Base-by-base conservation (phyloP, 2,329 filamentous ascomycete genomes). In the Nakataea oryzae region DNA sequence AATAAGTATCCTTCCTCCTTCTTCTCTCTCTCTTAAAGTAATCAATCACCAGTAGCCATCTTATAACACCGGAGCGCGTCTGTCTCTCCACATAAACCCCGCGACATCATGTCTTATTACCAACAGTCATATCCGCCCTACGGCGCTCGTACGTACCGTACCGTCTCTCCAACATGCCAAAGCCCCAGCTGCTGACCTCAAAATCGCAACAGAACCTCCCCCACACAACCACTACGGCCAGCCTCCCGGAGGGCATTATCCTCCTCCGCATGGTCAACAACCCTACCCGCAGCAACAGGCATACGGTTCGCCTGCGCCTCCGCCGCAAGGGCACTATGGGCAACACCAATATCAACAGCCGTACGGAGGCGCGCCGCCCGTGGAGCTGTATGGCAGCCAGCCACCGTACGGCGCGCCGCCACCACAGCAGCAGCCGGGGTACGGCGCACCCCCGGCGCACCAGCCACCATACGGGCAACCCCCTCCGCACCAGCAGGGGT, bases 361-460 rank as follows among this genome's bases (percentile, higher is more conserved):
- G 54, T 74, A 75, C 50, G 41, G 41, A 24, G 41, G 41, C 6
- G 41, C 21, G 41, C 41, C 41, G 2, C 41, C 41, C 5, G 41
- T 50, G 24, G 41, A 50, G 73, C 74, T 57, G 72, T 69, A 60
- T 61, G 60, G 32, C 66, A 65, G 47, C 65, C 62, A 34, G 67
- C 69, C 66, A 21, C 71, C 73, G 30, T 79, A 79, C 61, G 76
- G 76, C 32, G 74, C 74, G 27, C 77, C 78, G 27, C 73, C 78
- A 54, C 71, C 71, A 50, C 67, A 69, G 28, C 70, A 69, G 21
- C 72, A 71, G 57, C 67, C 64, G 14, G 50, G 50, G 7, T 54
- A 54, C 24, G 50, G 50, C 50, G 21, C 50, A 17, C 50, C 54
- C 7, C 26, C 54, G 14, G 54, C 41, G 13, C 59, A 57, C 13